Conservation (phyloP, 2,329 filamentous ascomycete genomes). For the Calonectria hongkongensis region DNA sequence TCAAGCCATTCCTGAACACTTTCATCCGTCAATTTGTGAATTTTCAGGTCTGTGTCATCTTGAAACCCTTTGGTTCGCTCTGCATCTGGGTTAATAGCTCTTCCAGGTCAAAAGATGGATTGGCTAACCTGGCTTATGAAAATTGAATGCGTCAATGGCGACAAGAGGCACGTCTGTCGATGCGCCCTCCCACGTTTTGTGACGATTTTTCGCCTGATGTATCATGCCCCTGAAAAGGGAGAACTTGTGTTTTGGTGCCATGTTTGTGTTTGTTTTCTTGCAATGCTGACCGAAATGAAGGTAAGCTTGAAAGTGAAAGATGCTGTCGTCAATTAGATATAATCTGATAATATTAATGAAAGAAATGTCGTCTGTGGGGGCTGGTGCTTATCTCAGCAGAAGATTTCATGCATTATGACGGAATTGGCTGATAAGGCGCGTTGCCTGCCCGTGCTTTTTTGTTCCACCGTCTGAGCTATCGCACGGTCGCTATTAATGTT, state of each 20-base stretch:
- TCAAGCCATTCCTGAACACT: neutral
- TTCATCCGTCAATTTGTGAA: neutral
- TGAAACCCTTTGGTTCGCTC: neutral
- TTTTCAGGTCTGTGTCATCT: neutral
- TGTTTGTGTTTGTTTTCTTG: neutral
- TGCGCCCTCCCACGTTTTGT: neutral
- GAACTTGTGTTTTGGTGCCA: neutral
- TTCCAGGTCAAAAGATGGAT: neutral
- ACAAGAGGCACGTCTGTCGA: neutral
- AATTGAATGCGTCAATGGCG: neutral
- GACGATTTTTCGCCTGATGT: neutral
- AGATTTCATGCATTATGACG: no score
- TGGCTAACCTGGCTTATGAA: neutral
- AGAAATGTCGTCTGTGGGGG: no score
- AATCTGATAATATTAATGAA: no score
- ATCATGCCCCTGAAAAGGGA: neutral
- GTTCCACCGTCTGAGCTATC: no score
- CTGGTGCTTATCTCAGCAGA: no score
- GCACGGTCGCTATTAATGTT: no score
- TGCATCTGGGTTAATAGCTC: neutral
- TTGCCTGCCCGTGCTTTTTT: no score
- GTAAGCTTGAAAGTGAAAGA: no score
- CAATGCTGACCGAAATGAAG: no score
- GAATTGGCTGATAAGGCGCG: no score
- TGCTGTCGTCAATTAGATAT: no score